These are phyloP conservation scores for Botrytis fragariae DNA, from an alignment of 2,329 filamentous ascomycete genomes.

Conservation along the genomic window DNA sequence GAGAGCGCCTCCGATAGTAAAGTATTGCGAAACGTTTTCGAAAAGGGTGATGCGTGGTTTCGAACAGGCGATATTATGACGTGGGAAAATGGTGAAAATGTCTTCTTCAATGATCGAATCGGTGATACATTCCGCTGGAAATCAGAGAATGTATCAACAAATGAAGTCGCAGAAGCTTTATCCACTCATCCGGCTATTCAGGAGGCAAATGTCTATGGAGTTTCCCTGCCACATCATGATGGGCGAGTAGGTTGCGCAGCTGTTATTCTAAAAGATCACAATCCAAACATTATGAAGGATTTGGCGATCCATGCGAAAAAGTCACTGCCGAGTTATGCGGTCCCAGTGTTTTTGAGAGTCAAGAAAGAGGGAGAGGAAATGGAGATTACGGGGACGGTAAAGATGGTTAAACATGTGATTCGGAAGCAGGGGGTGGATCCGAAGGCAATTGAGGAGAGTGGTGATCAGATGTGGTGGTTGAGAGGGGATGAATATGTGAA, in stretches of 20 bases:
- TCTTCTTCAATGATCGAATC: conserved; percentile 79
- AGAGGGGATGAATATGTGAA: conserved; percentile 62
- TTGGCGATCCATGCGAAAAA: conserved; percentile 58
- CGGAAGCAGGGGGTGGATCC: conserved; percentile 74
- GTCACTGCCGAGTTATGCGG: conserved; percentile 68
- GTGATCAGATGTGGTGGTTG: conserved; percentile 56
- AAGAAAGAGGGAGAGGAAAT: conserved; percentile 47
- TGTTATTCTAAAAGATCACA: conserved; percentile 54
- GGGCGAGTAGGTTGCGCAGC: conserved; percentile 81
- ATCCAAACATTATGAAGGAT: conserved; percentile 49
- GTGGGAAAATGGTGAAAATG: conserved; percentile 66
- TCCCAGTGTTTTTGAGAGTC: conserved; percentile 74
- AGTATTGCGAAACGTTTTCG: conserved; percentile 69
- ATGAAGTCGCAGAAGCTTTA: conserved; percentile 75
- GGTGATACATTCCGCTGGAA: conserved; percentile 81
- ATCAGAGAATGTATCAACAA: conserved; percentile 78
- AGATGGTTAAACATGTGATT: conserved; percentile 78
- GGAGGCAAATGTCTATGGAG: conserved; percentile 86
- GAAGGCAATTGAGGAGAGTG: conserved; percentile 42
- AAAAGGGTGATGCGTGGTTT: conserved; percentile 77
- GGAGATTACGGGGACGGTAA: conserved; percentile 78
- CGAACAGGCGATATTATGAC: conserved; percentile 78
- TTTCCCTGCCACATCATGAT: conserved; percentile 75
- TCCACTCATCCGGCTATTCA: conserved; percentile 63
- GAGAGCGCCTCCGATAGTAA: conserved; percentile 68